Evolutionary conservation across 129 eudicot species (phyloP), one percentile per base, ranked within the genome.

Genomic region (Chrysanthemum lavandulifolium): DNA sequence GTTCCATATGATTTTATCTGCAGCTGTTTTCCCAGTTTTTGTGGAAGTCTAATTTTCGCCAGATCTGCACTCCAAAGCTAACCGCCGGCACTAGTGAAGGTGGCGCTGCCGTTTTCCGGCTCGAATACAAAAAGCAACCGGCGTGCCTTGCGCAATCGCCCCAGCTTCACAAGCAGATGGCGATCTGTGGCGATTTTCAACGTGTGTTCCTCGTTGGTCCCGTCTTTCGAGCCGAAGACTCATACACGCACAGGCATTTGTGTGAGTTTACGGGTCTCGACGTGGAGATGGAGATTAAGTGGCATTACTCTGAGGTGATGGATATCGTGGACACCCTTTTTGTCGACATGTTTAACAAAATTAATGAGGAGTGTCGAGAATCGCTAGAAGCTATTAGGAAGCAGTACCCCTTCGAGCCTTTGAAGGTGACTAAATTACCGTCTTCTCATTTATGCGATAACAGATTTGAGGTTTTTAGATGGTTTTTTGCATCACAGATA

Each of bases 121-220:
- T 92, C 31, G 92, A 89, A 60, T 92, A 92, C 85, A 89, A 85
- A 68, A 92, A 90, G 52, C 76, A 64, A 63, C 96, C 98, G 45
- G 98, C 98, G 25, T 92, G 98, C 69, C 83, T 92, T 71, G 98
- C 96, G 1, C 98, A 92, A 67, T 92, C 98, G 21, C 98, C 98
- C 2, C 98, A 92, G 71, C 95, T 92, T 80, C 95, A 89, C 80
- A 92, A 92, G 73, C 98, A 92, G 78, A 92, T 92, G 98, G 75
- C 98, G 14, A 89, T 92, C 14, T 89, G 90, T 81, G 96, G 96
- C 76, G 96, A 87, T 84, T 85, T 92, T 72, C 82, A 82, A 23
- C 88, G 96, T 47, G 98, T 89, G 18, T 92, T 87, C 79, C 86
- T 87, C 77, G 78, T 92, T 16, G 98, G 98, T 56, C 95, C 96